These are phyloP conservation scores for Gremmenia infestans DNA, from an alignment of 2,329 filamentous ascomycete species.

Conservation along the genomic window DNA sequence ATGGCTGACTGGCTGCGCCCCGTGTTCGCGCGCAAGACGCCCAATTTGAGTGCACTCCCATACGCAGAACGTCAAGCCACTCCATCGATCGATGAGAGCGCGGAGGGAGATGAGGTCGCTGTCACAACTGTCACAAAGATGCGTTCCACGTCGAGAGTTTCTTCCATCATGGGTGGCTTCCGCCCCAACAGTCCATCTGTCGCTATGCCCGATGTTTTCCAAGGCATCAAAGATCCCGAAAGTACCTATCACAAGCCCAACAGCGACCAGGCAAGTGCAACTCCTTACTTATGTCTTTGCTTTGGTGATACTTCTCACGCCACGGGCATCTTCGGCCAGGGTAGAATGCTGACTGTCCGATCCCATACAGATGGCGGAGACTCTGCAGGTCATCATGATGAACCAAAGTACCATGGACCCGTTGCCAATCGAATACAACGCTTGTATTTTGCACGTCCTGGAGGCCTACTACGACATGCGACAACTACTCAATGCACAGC, in stretches of 20 bases:
- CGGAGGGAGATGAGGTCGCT: slow-evolving; percentile 15
- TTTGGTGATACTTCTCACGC: not conserved
- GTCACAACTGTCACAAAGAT: slow-evolving; percentile 8
- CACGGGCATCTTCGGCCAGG: not conserved
- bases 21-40: slow-evolving; percentile 23
- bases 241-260: slow-evolving; percentile 29
- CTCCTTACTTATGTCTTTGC: not conserved
- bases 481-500: slow-evolving; percentile 17
- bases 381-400: slow-evolving; percentile 32
- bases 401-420: slow-evolving; percentile 21
- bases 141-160: slow-evolving; percentile 21
- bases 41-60: slow-evolving; percentile 7
- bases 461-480: slow-evolving; percentile 28
- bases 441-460: slow-evolving; percentile 29
- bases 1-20: slow-evolving; percentile 29
- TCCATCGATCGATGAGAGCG: slow-evolving; percentile 12
- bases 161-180: slow-evolving; percentile 22
- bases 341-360: not conserved
- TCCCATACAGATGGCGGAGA: slow-evolving; percentile 23
- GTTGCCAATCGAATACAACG: slow-evolving; percentile 29
- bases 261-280: slow-evolving; percentile 15
- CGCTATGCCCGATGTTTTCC: slow-evolving; percentile 14
- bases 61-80: slow-evolving; percentile 6
- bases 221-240: slow-evolving; percentile 20
- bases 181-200: slow-evolving; percentile 13